Base-by-base conservation (phyloP, 176 grass and related monocot species). In the Triticum urartu region DNA sequence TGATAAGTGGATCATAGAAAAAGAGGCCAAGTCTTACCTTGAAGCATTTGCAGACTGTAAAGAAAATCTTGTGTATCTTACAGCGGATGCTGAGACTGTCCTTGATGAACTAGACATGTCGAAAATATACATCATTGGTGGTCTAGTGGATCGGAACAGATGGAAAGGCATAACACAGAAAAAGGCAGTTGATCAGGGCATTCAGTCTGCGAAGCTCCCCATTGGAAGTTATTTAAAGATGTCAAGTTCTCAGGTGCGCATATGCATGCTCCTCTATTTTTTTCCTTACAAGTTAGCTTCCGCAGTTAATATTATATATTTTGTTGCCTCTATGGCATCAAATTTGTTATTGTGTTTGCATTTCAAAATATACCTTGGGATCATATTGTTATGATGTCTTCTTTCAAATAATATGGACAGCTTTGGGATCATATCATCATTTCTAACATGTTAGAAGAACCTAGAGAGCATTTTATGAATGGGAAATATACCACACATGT, bases 61-160 rank as follows among this genome's bases (percentile, higher is more conserved):
- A 82, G 93, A 92, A 72, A 89, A 89, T 59, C 86, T 98, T 62
- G 90, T 95, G 48, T 96, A 96, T 91, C 87, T 98, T 71, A 96
- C 97, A 20, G 94, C 94, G 3, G 94, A 98, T 91, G 84, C 97
- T 58, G 89, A 95, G 45, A 90, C 85, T 74, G 74, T 94, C 71
- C 89, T 98, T 85, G 92, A 98, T 79, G 94, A 94, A n/a, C 69
- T 98, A 68, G 94, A 98, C 85, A 70, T 76, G 33, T 91, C 91
- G 0, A 98, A 95, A 85, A 90, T 96, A 86, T 98, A 98, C 74
- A 95, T 98, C 32, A 98, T 98, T 85, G 94, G 97, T 36, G 94
- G 97, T 12, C 90, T 98, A 68, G 97, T 98, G 77, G 97, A 98
- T 68, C 86, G 94, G 75, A 98, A 98, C 66, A 77, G 92, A 82